phyloP scores from a whole-genome alignment of 257 asterid genomes.

The Jacaranda copaia region DNA sequence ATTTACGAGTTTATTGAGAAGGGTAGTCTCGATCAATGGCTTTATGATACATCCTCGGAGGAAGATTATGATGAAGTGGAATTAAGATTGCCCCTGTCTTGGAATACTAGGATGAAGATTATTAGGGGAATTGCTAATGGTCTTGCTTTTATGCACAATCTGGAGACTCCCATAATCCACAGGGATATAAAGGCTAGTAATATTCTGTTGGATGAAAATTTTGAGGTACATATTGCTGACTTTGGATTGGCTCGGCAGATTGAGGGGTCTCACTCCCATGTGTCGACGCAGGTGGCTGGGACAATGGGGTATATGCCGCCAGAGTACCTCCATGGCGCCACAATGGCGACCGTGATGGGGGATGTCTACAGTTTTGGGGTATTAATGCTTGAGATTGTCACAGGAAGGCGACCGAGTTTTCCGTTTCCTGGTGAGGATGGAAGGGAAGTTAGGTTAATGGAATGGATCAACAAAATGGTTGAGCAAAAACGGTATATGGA shows the following conservation, averaged over 20 bases:
- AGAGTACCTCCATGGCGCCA: conserved; percentile 71
- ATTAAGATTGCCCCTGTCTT: conserved; percentile 54
- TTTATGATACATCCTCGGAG: conserved; percentile 63
- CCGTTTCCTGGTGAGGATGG: conserved; percentile 72
- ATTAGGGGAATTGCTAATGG: conserved; percentile 72
- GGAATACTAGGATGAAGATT: conserved; percentile 68
- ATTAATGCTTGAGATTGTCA: conserved; percentile 66
- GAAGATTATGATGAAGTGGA: conserved; percentile 32
- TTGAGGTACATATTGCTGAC: conserved; percentile 84
- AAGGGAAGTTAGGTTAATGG: conserved; percentile 67
- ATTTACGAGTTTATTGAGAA: conserved; percentile 81
- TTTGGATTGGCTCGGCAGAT: conserved; percentile 81
- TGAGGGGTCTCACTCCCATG: conserved; percentile 73
- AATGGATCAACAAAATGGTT: conserved; percentile 63
- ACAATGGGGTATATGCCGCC: conserved; percentile 98
- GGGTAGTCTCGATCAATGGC: conserved; percentile 93
- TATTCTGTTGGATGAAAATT: conserved; percentile 57
- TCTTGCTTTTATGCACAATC: conserved; percentile 69
- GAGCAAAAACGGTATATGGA: conserved; percentile 52
- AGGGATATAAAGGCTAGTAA: conserved; percentile 84
- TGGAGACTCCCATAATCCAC: conserved; percentile 66
- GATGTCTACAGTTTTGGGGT: conserved; percentile 92
- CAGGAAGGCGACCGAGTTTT: conserved; percentile 74
- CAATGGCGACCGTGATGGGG: conserved; percentile 62
- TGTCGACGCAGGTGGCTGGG: conserved; percentile 90